Evolutionary conservation across 148 eudicot species (phyloP), one percentile per base, ranked within the genome.

Genomic region (Limonium bicolor): DNA sequence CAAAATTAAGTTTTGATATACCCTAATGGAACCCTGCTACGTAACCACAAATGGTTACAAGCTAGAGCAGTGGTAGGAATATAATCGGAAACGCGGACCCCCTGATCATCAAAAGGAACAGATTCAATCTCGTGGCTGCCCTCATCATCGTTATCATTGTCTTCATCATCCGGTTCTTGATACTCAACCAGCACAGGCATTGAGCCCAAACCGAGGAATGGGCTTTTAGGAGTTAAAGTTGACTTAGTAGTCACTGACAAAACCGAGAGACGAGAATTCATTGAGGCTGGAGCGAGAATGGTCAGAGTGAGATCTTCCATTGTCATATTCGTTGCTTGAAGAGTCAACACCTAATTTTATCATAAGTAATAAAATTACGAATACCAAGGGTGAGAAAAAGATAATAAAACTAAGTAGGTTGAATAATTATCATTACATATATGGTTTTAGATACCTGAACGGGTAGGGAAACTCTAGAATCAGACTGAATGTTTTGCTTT

Each of bases 381-480:
- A n/a, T n/a, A n/a, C n/a, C n/a, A n/a, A n/a, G n/a, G n/a, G n/a
- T n/a, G n/a, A n/a, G n/a, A n/a, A n/a, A n/a, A n/a, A n/a, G n/a
- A n/a, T n/a, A n/a, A n/a, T n/a, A n/a, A n/a, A n/a, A n/a, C n/a
- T n/a, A n/a, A n/a, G n/a, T n/a, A n/a, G n/a, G n/a, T n/a, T n/a
- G n/a, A n/a, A n/a, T n/a, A n/a, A n/a, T n/a, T n/a, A n/a, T n/a
- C n/a, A n/a, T n/a, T n/a, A n/a, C n/a, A n/a, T n/a, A n/a, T n/a
- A n/a, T n/a, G n/a, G n/a, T n/a, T n/a, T n/a, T n/a, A n/a, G n/a
- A 38, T 55, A 86, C 96, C 96, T 86, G 96, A 68, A 78, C 85
- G n/a, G 96, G 96, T 51, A 82, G 84, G 56, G 77, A 62, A 27
- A 65, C 67, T 50, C 62, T 67, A 54, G 57, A 67, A 47, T 67